Evolutionary conservation across 176 grass and related monocot genomes (phyloP).

Genomic region (Bothriochloa decipiens): DNA sequence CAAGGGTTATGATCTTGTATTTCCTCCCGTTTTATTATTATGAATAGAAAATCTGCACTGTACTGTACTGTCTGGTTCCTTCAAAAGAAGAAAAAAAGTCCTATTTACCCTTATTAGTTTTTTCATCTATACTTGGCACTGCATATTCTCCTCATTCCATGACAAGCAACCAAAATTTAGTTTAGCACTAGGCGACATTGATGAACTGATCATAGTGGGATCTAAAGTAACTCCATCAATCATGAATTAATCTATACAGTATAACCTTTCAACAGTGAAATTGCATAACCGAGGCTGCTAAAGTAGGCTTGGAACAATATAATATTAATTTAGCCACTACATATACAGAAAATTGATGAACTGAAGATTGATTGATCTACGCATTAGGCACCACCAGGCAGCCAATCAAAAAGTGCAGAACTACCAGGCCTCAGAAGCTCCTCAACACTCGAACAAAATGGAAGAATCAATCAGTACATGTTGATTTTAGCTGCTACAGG

Average conservation of each 20-base stretch:
- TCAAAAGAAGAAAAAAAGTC: neutral
- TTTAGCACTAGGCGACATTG: slow-evolving; percentile 9
- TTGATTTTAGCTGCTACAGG: slow-evolving; percentile 1
- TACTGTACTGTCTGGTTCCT: neutral
- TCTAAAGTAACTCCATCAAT: slow-evolving; percentile 34
- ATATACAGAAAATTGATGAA: slow-evolving; percentile 21
- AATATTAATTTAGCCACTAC: slow-evolving; percentile 26
- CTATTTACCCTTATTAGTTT: neutral
- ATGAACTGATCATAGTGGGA: neutral
- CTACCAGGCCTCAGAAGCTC: neutral
- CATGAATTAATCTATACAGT: slow-evolving; percentile 20
- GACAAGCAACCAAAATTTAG: neutral
- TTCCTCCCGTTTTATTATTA: neutral
- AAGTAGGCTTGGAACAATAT: slow-evolving; percentile 30
- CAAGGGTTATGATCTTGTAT: neutral
- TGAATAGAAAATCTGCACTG: neutral
- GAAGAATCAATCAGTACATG: neutral
- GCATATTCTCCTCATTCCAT: neutral
- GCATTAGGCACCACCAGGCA: slow-evolving; percentile 16
- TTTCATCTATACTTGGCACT: neutral
- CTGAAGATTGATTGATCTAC: neutral
- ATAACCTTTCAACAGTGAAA: slow-evolving; percentile 45
- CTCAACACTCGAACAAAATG: neutral
- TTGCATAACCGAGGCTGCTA: slow-evolving; percentile 23
- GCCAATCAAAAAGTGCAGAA: slow-evolving; percentile 7